Base-by-base conservation (phyloP, 2,329 filamentous ascomycete species). In the Apiospora pterosperma region DNA sequence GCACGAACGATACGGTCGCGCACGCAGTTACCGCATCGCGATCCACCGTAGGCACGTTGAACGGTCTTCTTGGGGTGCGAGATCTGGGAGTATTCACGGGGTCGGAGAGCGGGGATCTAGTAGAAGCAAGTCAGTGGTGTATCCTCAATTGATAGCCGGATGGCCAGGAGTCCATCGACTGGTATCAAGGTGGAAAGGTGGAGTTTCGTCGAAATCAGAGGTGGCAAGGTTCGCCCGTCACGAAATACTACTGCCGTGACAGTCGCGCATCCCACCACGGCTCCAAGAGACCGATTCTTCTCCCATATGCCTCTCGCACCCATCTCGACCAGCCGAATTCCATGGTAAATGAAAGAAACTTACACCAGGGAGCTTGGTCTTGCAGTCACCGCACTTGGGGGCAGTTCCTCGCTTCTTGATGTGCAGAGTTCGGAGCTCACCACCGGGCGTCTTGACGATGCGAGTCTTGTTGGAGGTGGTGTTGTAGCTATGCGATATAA, bases 51-150 rank as follows among this genome's bases (percentile, higher is more conserved):
- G 78, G 96, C 94, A 77, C 96, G 93, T 87, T 96, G 92, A 81
- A 99, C 96, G 77, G 93, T 97, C 93, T 99, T 99, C 90, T 97
- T 93, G 81, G 96, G 95, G 85, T 95, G 93, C 79, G 94, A 97
- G 85, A 99, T 91, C 81, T 91, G 90, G 76, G 96, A 86, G 86
- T 99, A 99, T 88, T 99, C 92, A 86, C 94, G 94, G 79, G 96
- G 96, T 80, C 96, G 93, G 80, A 99, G 95, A 77, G 96, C 96
- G 77, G 96, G 96, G 78, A 97, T 84, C 93, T 97, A 64, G 52
- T 61, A 62, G 39, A 59, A 42, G 61, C 59, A 64, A 44, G 69
- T 80, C 73, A 80, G 78, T 69, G 16, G 16, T 55, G 8, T n/a
- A 11, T 55, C 48, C 28, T 55, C 19, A 11, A 34, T 34, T 55